Percentiles rank a stretch among this genome's conserved stretches.
Conservation (phyloP, 768 basidiomycete species). For the Russula compacta region DNA sequence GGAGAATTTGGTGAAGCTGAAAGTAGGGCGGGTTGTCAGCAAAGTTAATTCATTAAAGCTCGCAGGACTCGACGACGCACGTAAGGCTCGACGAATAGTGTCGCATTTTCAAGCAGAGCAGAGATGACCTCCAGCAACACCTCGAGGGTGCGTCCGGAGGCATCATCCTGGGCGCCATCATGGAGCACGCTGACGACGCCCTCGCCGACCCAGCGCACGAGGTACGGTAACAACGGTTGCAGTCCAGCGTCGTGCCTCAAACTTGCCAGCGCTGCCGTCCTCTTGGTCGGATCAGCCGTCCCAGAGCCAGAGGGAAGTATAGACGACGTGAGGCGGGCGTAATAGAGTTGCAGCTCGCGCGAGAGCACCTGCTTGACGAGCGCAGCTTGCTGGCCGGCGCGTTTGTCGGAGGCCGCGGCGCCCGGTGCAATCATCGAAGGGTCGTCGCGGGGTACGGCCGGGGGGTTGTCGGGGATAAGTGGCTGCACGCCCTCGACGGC, state of each 20-base stretch:
- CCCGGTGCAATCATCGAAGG: conserved; percentile 30
- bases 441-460: conserved; percentile 57
- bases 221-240: conserved; percentile 84
- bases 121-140: conserved; percentile 78
- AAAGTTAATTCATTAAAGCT: neutral
- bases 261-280: conserved; percentile 84
- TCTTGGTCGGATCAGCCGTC: conserved; percentile 50
- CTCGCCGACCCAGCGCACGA: conserved; percentile 92
- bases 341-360: conserved; percentile 90
- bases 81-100: conserved; percentile 93
- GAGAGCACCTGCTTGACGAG: conserved; percentile 90
- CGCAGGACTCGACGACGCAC: conserved; percentile 40
- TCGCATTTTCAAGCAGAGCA: conserved; percentile 77
- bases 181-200: conserved; percentile 61
- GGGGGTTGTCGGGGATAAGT: conserved; percentile 91
- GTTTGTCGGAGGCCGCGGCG: conserved; percentile 30
- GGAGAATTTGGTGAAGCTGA: conserved; percentile 92
- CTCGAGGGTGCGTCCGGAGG: conserved; percentile 64
- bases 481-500: conserved; percentile 98
- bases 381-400: conserved; percentile 53
- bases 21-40: neutral
- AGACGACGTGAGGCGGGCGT: conserved; percentile 79
- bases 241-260: conserved; percentile 84
- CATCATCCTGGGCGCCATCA: conserved; percentile 43
- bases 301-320: conserved; percentile 56